Evolutionary conservation across 495 filamentous ascomycete species (phyloP), one percentile per base, ranked within the genome.

Genomic region (Tuber indicum): DNA sequence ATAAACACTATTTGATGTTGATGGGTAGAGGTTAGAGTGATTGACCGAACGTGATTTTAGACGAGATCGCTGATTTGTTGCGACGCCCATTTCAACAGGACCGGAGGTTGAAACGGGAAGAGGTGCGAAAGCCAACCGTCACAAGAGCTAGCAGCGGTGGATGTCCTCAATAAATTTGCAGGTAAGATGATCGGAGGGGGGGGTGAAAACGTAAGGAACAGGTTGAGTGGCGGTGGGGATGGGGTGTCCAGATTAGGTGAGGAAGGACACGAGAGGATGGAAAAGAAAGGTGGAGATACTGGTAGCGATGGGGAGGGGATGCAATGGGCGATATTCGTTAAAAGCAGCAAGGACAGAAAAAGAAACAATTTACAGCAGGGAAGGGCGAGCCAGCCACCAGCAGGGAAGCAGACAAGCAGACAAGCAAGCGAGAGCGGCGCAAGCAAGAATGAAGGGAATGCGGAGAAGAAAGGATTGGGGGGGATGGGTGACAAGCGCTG

Each of bases 51-150:
- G 58, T 66, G 58, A 66, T 76, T 80, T 79, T 79, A 79, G 74
- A 66, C 78, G 78, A 45, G 77, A 70, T 41, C 78, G 78, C 39
- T 79, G 77, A 74, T 72, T 79, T 49, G 75, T 45, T 52, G 75
- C 78, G 70, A 80, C 73, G 8, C 70, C n/a, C 78, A 80, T 79
- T 36, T 66, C 58, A 66, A 12, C 14, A 66, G 16, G 26, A 66
- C 2, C 26, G 26, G 58, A 32, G 58, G 26, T 36, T 14, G 58
- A 46, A 44, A 72, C 2, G 41, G 36, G 42, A 43, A 72, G 71
- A 14, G 12, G 71, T 42, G 71, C 3, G n/a, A 66, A 66, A 66
- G 26, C 26, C 58, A 66, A 66, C 58, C 26, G 58, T 66, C 58
- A 12, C 58, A 66, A 66, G 26, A 66, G 26, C 58, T 66, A 12